phyloP scores from a whole-genome alignment of 495 filamentous ascomycete species.

The Gamarada debralockiae region DNA sequence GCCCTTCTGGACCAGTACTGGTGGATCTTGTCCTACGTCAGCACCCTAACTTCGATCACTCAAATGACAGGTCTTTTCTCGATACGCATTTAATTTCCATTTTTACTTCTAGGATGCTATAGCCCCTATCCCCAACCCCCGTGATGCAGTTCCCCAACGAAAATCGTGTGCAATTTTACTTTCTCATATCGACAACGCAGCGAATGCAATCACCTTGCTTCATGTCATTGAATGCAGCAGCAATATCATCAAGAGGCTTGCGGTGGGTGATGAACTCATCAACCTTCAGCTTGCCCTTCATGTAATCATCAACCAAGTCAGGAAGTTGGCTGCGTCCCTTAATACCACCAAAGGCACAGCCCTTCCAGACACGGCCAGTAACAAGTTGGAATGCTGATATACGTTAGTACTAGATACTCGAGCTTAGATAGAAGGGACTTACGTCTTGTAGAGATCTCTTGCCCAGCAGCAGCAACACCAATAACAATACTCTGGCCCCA shows the following conservation, averaged over 20 bases:
- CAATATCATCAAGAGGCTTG: conserved; percentile 74
- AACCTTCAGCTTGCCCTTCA: conserved; percentile 87
- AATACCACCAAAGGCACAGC: conserved; percentile 96
- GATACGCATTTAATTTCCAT: neutral
- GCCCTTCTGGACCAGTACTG: no score
- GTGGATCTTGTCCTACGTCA: no score
- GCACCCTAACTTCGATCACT: no score
- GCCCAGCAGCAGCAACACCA: conserved; percentile 93
- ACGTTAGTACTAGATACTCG: conserved; percentile 2
- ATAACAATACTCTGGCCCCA: conserved; percentile 99
- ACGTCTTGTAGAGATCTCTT: conserved; percentile 96
- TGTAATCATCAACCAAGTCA: conserved; percentile 84
- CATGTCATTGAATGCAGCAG: conserved; percentile 89
- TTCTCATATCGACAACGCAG: conserved; percentile 64
- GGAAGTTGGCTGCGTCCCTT: conserved; percentile 94
- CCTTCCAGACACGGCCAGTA: conserved; percentile 95
- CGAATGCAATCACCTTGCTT: conserved; percentile 94
- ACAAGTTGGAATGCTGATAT: conserved; percentile 91
- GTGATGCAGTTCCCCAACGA: no score
- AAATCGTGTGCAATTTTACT: conserved; percentile 5
- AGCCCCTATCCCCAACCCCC: neutral
- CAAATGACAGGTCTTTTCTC: no score
- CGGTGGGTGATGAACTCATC: conserved; percentile 99
- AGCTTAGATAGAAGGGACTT: conserved; percentile 39
- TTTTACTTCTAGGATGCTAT: neutral